Base-by-base conservation (phyloP, 768 basidiomycete species). In the Leucocoprinus leucothites region DNA sequence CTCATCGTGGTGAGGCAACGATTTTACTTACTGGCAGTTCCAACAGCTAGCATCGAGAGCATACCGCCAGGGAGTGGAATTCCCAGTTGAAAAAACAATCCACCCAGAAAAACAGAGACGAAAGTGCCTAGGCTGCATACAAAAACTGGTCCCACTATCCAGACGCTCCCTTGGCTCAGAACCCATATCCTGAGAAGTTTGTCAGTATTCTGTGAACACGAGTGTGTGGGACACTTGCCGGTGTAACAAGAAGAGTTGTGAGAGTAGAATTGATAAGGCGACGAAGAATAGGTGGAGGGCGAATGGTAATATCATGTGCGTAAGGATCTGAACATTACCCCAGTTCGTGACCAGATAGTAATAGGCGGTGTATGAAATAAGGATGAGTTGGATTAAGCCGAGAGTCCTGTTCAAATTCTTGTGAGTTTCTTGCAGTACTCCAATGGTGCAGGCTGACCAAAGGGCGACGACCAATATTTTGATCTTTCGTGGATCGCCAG, bases 321-420 rank as follows among this genome's bases (percentile, higher is more conserved):
- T 16, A 4, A 64, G 55, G 1, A 51, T 52, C 2, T 26, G 38
- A 1, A 26, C 22, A 40, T 62, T 46, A 9, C 61, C 64, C 56
- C 61, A 63, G 36, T 52, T 55, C 36, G 34, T n/a, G 45, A 65
- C 51, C 38, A 65, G 64, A 46, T 63, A 65, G 46, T 61, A 51
- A 38, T 65, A 65, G 14, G 40, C 28, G 3, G 60, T 25, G 35
- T 65, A 56, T 25, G 56, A 57, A 26, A 65, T 61, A 16, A 63
- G 47, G 1, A 56, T 24, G 9, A 63, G 54, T 26, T 65, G 62
- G 9, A 19, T 48, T 26, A 60, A 26, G 51, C 61, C 62, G 2
- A 65, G 50, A 25, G 52, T 51, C 62, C 63, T 64, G 45, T 13
- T 5, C 31, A 11, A 21, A 3, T 1, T 16, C 26, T 14, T 7